These are phyloP conservation scores for Verticillium isaacii DNA, from an alignment of 2,329 filamentous ascomycete genomes.

Conservation along the genomic window DNA sequence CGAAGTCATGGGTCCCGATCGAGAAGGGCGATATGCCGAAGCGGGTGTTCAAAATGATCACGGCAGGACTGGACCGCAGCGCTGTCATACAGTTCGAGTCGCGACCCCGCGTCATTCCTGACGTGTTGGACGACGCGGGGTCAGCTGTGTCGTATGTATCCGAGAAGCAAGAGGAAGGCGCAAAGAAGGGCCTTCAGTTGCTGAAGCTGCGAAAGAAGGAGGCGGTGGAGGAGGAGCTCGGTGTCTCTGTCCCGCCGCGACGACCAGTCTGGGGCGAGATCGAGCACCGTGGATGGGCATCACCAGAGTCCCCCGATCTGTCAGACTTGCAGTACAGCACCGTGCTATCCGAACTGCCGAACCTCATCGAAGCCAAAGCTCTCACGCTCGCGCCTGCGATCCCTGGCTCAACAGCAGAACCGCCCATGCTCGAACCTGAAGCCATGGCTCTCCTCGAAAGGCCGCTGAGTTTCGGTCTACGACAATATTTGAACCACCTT, in stretches of 20 bases:
- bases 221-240: slow-evolving; percentile 31
- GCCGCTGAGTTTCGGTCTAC: slow-evolving; percentile 65
- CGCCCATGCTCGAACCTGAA: slow-evolving; percentile 55
- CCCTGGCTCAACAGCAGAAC: slow-evolving; percentile 29
- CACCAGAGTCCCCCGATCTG: slow-evolving; percentile 68
- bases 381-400: slow-evolving; percentile 72
- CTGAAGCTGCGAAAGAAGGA: slow-evolving; percentile 28
- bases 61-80: slow-evolving; percentile 67
- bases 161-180: slow-evolving; percentile 8
- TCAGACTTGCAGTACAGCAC: slow-evolving; percentile 78
- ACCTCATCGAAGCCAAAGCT: slow-evolving; percentile 88
- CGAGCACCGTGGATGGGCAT: slow-evolving; percentile 83
- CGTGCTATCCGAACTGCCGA: slow-evolving; percentile 78
- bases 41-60: slow-evolving; percentile 71
- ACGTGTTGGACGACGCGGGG: slow-evolving; percentile 24
- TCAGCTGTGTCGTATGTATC: not conserved
- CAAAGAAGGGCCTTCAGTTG: slow-evolving; percentile 15
- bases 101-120: slow-evolving; percentile 46
- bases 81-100: slow-evolving; percentile 77
- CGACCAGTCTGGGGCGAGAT: slow-evolving; percentile 72
- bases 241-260: slow-evolving; percentile 45
- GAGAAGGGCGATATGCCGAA: slow-evolving; percentile 78
- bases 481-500: slow-evolving; percentile 74
- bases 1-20: slow-evolving; percentile 79
- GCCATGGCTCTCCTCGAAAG: slow-evolving; percentile 70